Base-by-base conservation (phyloP, 257 asterid species). In the Solanum sitiens region DNA sequence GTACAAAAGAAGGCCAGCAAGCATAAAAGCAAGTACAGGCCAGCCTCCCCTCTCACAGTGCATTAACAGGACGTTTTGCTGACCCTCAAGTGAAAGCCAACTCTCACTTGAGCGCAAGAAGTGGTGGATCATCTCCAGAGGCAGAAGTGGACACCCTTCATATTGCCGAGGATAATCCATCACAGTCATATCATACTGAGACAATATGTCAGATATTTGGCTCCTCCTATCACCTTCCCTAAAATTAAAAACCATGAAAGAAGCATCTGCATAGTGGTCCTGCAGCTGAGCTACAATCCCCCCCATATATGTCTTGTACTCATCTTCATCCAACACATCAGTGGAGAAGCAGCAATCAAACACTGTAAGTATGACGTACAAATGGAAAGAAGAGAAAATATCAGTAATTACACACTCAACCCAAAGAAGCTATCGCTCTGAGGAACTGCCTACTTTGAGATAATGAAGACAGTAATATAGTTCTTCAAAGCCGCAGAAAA, bases 31-130 rank as follows among this genome's bases (percentile, higher is more conserved):
- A 67, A 97, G 98, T 87, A 95, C 96, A 27, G 99, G 98, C 99
- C 99, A 97, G 77, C 99, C 99, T 90, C 99, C 99, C 88, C 98
- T 93, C 91, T 96, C 99, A 65, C 99, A 97, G 89, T 96, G 98
- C 99, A 96, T 94, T 90, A 97, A 89, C 80, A 97, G 96, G 86
- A 97, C 99, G 44, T 97, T 97, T 87, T 96, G 99, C 89, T 97
- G 99, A 87, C 99, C 99, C 91, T 94, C 99, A 79, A 97, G 94
- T 5, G 99, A 97, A 90, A 97, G 91, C 99, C 99, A 97, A 89
- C 98, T 97, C 96, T 97, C 99, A 90, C 99, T 97, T 21, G 99
- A 97, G 80, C 99, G 93, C 89, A 97, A 88, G 91, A 96, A 97
- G 90, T 97, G 99, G 91, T 97, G 94, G 91, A 96, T 97, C 99